These are phyloP conservation scores for Furcasterigmium furcatum DNA, from an alignment of 2,329 filamentous ascomycete species.

Conservation along the genomic window DNA sequence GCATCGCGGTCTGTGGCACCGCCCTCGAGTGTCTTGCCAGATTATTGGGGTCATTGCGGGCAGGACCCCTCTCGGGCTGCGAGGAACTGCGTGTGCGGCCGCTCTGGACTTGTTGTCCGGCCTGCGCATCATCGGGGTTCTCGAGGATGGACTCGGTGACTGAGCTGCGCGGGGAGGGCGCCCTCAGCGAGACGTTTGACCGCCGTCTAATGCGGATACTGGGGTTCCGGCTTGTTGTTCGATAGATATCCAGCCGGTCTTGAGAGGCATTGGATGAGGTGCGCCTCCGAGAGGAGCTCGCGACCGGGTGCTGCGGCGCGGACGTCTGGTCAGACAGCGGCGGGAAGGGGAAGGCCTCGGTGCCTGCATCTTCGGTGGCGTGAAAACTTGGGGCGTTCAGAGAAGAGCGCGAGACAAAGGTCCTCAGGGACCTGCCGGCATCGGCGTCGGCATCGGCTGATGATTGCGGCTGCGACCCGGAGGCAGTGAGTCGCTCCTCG, in stretches of 20 bases:
- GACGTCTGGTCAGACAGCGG: background rate
- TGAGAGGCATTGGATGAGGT: background rate
- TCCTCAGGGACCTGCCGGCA: no score
- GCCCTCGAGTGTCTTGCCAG: constrained; percentile 21
- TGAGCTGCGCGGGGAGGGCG: background rate
- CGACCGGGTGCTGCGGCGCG: background rate
- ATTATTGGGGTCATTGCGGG: background rate
- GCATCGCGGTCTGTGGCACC: constrained; percentile 28
- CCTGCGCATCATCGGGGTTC: background rate
- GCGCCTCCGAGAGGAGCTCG: background rate
- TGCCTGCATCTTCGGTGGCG: background rate
- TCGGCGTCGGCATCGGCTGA: no score
- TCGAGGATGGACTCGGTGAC: background rate
- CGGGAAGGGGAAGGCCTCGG: constrained; percentile 1
- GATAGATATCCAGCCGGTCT: background rate
- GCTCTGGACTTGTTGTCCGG: background rate
- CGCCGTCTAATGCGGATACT: background rate
- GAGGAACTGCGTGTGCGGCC: background rate
- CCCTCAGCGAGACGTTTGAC: background rate
- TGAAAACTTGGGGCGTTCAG: background rate
- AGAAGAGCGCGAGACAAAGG: background rate
- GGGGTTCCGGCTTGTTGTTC: background rate
- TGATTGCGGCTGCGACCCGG: no score
- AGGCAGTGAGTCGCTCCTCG: no score
- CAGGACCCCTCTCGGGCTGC: background rate